Conservation (phyloP, 768 basidiomycete genomes). For the Amanita inopinata region DNA sequence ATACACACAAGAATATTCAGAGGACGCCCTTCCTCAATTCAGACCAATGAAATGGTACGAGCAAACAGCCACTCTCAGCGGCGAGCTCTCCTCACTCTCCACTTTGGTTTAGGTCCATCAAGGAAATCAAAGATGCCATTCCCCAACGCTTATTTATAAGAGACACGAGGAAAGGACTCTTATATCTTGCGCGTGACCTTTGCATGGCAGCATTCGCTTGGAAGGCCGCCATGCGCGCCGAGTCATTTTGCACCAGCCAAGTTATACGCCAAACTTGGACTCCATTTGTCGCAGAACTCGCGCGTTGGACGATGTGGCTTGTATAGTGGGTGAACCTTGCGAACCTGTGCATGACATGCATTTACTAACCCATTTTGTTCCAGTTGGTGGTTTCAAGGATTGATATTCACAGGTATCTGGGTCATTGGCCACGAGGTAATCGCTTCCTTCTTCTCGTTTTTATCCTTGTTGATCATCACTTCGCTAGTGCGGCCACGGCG, state of each 20-base stretch:
- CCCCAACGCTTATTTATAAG: slow-evolving; percentile 35
- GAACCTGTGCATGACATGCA: not conserved
- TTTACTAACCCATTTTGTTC: slow-evolving; percentile 2
- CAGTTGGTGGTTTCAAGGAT: slow-evolving; percentile 55
- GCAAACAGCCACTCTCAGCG: not conserved
- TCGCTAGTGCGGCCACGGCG: slow-evolving; percentile 43
- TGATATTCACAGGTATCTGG: slow-evolving; percentile 51
- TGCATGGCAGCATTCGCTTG: slow-evolving; percentile 32
- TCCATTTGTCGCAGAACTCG: slow-evolving; percentile 25
- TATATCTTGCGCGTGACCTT: slow-evolving; percentile 37
- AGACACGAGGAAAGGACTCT: slow-evolving; percentile 29
- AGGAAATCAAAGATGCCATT: slow-evolving; percentile 41
- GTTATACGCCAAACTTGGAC: slow-evolving; percentile 18
- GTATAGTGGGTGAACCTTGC: slow-evolving; percentile 29
- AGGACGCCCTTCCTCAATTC: slow-evolving; percentile 32
- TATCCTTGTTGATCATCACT: slow-evolving; percentile 3
- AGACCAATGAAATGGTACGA: slow-evolving; percentile 39
- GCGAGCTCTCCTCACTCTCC: not conserved
- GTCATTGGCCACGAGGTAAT: slow-evolving; percentile 50
- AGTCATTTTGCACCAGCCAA: slow-evolving; percentile 27
- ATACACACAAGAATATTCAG: slow-evolving; percentile 20
- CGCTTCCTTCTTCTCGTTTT: slow-evolving; percentile 4
- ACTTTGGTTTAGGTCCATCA: slow-evolving; percentile 28
- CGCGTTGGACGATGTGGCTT: slow-evolving; percentile 35
- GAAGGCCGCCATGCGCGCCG: slow-evolving; percentile 33